Conservation (phyloP, 352 stramenopile genomes). For the Globisporangium orthogonon region DNA sequence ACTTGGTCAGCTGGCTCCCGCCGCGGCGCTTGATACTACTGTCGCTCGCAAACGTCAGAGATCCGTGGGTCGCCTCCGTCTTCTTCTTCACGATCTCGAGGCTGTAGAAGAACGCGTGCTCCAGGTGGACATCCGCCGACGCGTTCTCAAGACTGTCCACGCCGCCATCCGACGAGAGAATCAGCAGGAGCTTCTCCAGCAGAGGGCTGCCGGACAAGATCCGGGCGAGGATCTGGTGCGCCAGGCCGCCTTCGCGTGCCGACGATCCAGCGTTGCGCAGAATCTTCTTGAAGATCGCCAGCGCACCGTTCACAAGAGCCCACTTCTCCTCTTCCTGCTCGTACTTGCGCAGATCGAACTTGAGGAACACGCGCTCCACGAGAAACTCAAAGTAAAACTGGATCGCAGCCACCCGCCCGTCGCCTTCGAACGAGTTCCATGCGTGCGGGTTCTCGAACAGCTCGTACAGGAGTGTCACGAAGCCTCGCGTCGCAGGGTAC, state of each 20-base stretch:
- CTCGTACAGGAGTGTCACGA: conserved; percentile 67
- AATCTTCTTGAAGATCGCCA: conserved; percentile 79
- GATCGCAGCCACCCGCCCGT: conserved; percentile 67
- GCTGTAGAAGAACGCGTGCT: conserved; percentile 81
- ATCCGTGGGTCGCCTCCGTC: conserved; percentile 59
- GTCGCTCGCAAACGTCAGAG: conserved; percentile 58
- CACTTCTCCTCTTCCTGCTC: conserved; percentile 81
- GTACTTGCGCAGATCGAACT: conserved; percentile 82
- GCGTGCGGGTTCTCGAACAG: conserved; percentile 71
- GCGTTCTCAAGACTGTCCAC: conserved; percentile 71
- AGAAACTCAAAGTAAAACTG: conserved; percentile 85
- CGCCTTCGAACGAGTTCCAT: conserved; percentile 69
- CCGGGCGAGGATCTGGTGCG: conserved; percentile 60
- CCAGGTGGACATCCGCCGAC: conserved; percentile 62
- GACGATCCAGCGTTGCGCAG: conserved; percentile 41
- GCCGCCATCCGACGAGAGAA: conserved; percentile 60
- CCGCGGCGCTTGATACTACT: conserved; percentile 31
- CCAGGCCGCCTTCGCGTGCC: conserved; percentile 43
- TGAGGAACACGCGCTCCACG: conserved; percentile 75
- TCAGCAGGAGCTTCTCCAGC: conserved; percentile 62
- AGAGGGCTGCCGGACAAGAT: conserved; percentile 62
- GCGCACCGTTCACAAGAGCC: conserved; percentile 58
- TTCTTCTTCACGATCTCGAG: conserved; percentile 73
- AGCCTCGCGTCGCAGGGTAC: conserved; percentile 76
- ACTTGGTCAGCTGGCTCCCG: conserved; percentile 47